Evolutionary conservation across 768 basidiomycete species (phyloP).

Genomic region (Guyanaporus albipodus): DNA sequence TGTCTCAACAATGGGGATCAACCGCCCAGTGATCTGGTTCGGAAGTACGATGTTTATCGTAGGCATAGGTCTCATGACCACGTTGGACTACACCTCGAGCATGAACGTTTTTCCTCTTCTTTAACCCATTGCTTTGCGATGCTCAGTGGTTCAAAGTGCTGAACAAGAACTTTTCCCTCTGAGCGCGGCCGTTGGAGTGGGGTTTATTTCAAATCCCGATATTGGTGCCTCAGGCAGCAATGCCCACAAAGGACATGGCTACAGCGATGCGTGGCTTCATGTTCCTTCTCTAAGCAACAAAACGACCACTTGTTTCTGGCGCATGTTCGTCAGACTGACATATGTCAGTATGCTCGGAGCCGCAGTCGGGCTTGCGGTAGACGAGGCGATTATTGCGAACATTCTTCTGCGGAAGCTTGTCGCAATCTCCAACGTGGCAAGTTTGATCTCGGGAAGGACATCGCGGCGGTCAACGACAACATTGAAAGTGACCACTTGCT

Average conservation of each 20-base stretch:
- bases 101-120: slow-evolving; percentile 31
- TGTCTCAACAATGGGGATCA: slow-evolving; percentile 53
- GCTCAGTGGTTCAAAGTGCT: slow-evolving; percentile 38
- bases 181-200: slow-evolving; percentile 60
- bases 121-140: neutral
- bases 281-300: slow-evolving; percentile 53
- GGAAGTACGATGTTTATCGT: slow-evolving; percentile 55
- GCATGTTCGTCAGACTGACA: too few relatives aligned
- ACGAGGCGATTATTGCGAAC: neutral
- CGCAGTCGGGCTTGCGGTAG: neutral
- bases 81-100: slow-evolving; percentile 55
- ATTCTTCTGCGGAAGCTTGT: neutral
- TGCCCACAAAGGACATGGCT: slow-evolving; percentile 84
- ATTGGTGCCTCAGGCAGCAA: slow-evolving; percentile 78
- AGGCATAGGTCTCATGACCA: slow-evolving; percentile 71
- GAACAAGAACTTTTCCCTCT: slow-evolving; percentile 61
- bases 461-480: neutral
- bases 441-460: neutral
- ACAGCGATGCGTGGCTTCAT: slow-evolving; percentile 70
- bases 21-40: slow-evolving; percentile 59
- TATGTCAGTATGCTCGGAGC: neutral
- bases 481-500: neutral
- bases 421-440: neutral
- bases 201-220: slow-evolving; percentile 62
- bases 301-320: neutral